These are phyloP conservation scores for Amanita exitialis DNA, from an alignment of 768 basidiomycete species.

Conservation along the genomic window DNA sequence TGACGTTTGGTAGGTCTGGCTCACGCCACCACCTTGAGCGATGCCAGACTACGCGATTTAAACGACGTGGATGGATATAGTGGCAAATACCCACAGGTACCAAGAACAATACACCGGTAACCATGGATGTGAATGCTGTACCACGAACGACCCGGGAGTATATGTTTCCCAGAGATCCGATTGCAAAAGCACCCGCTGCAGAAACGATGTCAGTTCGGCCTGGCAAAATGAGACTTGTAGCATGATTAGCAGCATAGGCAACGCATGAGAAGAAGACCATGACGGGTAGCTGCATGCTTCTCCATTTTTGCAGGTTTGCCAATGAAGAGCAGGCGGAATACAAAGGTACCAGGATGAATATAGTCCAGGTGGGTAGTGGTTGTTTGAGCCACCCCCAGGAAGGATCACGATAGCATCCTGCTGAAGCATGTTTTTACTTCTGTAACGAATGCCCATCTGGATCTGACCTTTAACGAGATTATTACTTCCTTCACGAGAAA, in stretches of 20 bases:
- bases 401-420: conserved; percentile 70
- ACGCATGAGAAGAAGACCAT: conserved; percentile 76
- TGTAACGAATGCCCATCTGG: background rate
- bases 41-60: conserved; percentile 50
- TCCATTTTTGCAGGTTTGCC: conserved; percentile 64
- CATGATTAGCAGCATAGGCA: conserved; percentile 62
- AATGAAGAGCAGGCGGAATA: conserved; percentile 69
- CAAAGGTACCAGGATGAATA: conserved; percentile 66
- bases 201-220: conserved; percentile 67
- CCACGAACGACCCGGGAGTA: conserved; percentile 69
- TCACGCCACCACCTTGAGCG: conserved; percentile 63
- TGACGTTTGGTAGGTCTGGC: conserved; percentile 48
- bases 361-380: conserved; percentile 74
- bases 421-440: background rate
- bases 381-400: conserved; percentile 72
- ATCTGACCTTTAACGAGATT: conserved; percentile 39
- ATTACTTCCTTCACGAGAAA: conserved; percentile 21
- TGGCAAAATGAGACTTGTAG: conserved; percentile 48
- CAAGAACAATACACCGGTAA: conserved; percentile 86
- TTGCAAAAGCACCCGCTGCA: conserved; percentile 67
- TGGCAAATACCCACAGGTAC: conserved; percentile 54
- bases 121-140: conserved; percentile 85
- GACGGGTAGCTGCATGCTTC: conserved; percentile 61
- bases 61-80: background rate
- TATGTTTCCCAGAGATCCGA: conserved; percentile 73